These are phyloP conservation scores for Solanum okadae DNA, from an alignment of 257 asterid genomes.

Conservation along the genomic window DNA sequence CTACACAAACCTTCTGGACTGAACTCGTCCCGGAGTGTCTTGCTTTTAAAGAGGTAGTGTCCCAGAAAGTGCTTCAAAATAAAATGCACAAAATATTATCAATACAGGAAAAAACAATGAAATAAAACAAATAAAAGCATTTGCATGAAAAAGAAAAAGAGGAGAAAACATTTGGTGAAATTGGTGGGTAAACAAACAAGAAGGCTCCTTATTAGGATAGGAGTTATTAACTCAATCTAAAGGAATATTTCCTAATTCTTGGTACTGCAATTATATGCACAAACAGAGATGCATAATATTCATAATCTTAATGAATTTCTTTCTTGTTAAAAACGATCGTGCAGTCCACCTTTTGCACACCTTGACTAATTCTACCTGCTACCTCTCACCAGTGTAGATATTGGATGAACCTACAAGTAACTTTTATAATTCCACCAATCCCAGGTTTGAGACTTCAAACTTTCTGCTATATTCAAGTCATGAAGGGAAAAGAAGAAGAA, in stretches of 20 bases:
- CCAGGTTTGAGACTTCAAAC: neutral
- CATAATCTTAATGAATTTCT: neutral
- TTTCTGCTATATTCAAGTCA: neutral
- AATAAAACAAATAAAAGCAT: neutral
- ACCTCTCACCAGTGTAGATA: neutral
- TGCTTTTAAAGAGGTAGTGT: constrained; percentile 69
- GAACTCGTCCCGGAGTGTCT: constrained; percentile 63
- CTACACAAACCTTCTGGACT: constrained; percentile 87
- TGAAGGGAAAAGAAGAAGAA: neutral
- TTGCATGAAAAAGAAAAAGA: neutral
- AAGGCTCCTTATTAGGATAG: neutral
- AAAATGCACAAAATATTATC: neutral
- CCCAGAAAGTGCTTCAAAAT: constrained; percentile 63
- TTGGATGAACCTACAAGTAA: neutral
- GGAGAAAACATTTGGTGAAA: neutral
- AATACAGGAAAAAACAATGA: neutral
- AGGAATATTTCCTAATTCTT: neutral
- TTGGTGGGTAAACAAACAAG: neutral
- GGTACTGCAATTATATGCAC: neutral
- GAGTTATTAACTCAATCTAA: neutral
- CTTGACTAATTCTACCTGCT: neutral
- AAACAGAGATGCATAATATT: neutral
- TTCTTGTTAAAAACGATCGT: neutral
- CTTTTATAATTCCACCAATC: neutral
- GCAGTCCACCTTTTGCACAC: neutral